Evolutionary conservation across 768 basidiomycete genomes (phyloP).

Genomic region (Suillus americanus): DNA sequence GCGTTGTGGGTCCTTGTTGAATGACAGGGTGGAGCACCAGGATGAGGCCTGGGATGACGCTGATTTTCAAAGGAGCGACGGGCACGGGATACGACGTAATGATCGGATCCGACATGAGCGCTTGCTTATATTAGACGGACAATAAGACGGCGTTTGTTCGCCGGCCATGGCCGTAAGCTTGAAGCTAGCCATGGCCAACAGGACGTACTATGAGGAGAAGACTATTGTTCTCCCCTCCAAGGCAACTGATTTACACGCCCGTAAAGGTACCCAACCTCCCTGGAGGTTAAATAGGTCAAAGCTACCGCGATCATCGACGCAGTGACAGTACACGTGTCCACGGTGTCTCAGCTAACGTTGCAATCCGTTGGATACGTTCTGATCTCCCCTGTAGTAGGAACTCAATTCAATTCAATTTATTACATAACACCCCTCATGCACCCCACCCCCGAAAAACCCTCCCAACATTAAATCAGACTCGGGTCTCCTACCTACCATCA

Average conservation of each 20-base stretch:
- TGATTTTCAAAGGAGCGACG: neutral
- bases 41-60: neutral
- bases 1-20: neutral
- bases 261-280: neutral
- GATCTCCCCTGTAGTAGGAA: no score
- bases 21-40: no score
- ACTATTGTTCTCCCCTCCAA: neutral
- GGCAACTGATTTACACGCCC: neutral
- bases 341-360: neutral
- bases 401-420: no score
- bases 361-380: neutral
- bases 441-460: no score
- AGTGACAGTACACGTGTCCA: neutral
- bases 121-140: neutral
- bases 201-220: neutral
- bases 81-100: slow-evolving; percentile 1
- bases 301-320: neutral
- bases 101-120: neutral
- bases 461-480: no score
- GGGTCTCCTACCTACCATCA: no score
- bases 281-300: neutral
- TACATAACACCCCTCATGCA: no score
- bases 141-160: neutral
- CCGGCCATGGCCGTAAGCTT: neutral
- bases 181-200: neutral